These are phyloP conservation scores for Miscanthus lutarioriparius DNA, from an alignment of 176 grass and related monocot genomes.

Conservation along the genomic window DNA sequence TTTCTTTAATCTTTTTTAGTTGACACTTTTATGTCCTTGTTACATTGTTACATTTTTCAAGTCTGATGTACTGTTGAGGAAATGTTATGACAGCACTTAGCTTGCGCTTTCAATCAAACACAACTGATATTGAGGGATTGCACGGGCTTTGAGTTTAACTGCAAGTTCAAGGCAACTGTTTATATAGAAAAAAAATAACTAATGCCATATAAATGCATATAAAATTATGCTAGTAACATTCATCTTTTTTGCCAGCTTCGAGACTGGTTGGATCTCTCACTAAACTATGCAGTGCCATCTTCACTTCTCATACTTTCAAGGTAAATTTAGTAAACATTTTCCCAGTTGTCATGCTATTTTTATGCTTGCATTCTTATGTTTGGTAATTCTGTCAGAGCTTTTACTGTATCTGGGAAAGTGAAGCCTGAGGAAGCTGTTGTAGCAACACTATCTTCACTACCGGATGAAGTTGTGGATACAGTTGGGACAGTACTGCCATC, in stretches of 20 bases:
- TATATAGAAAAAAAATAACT: not conserved
- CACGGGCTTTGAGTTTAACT: constrained; percentile 7
- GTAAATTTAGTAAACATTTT: constrained; percentile 41
- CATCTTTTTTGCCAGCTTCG: constrained; percentile 60
- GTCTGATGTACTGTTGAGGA: constrained; percentile 18
- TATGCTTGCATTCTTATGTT: constrained; percentile 19
- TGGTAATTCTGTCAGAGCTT: constrained; percentile 69
- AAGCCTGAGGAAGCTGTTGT: constrained; percentile 99
- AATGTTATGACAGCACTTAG: constrained; percentile 18
- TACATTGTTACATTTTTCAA: constrained; percentile 4
- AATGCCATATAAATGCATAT: constrained; percentile 23
- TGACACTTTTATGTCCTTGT: constrained; percentile 8
- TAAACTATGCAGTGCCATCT: constrained; percentile 93
- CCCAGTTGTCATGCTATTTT: constrained; percentile 15
- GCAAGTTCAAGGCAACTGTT: not conserved
- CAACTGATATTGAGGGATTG: constrained; percentile 5
- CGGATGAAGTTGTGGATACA: constrained; percentile 99
- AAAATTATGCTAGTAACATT: constrained; percentile 20
- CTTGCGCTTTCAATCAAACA: constrained; percentile 27
- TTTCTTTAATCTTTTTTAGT: constrained; percentile 26
- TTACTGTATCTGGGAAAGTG: constrained; percentile 93
- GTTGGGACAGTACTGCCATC: constrained; percentile 90
- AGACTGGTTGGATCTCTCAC: constrained; percentile 96
- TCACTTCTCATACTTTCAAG: constrained; percentile 98
- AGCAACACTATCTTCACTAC: constrained; percentile 94